Conservation (phyloP, 306 rosid species). For the Cercis canadensis region DNA sequence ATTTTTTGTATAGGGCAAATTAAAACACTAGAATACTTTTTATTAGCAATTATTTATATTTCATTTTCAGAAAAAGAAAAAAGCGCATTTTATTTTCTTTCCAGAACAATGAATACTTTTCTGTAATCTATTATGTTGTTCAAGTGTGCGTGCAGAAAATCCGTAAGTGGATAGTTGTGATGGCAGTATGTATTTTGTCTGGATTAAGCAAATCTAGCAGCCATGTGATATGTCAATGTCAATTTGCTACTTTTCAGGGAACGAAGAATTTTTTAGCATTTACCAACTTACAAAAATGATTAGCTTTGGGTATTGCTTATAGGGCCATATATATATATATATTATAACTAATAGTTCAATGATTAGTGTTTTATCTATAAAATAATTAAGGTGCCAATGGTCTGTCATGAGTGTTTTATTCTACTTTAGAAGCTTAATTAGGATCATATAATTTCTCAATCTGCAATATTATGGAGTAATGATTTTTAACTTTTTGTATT, state of each 20-base stretch:
- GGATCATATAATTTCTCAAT: background rate
- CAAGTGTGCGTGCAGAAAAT: too few relatives aligned
- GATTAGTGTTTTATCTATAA: background rate
- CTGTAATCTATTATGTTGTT: too few relatives aligned
- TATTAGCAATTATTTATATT: too few relatives aligned
- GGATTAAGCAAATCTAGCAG: background rate
- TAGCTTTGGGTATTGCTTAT: background rate
- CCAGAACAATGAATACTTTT: too few relatives aligned
- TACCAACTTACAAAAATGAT: slow-evolving; percentile 3
- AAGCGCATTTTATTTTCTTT: too few relatives aligned
- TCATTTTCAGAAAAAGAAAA: too few relatives aligned
- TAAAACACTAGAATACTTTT: too few relatives aligned
- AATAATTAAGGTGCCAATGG: background rate
- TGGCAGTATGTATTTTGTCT: background rate
- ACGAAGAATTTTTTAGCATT: slow-evolving; percentile 7
- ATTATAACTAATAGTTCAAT: background rate
- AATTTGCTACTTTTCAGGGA: slow-evolving; percentile 13
- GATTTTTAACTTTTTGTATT: background rate
- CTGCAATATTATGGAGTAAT: background rate
- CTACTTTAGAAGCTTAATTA: background rate
- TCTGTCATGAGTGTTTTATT: background rate
- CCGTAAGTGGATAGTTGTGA: too few relatives aligned
- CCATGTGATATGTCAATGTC: background rate
- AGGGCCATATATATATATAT: too few relatives aligned
- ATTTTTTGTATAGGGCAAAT: too few relatives aligned